Conservation (phyloP, 306 rosid species). For the cucumber (Cucumis sativus) region DNA sequence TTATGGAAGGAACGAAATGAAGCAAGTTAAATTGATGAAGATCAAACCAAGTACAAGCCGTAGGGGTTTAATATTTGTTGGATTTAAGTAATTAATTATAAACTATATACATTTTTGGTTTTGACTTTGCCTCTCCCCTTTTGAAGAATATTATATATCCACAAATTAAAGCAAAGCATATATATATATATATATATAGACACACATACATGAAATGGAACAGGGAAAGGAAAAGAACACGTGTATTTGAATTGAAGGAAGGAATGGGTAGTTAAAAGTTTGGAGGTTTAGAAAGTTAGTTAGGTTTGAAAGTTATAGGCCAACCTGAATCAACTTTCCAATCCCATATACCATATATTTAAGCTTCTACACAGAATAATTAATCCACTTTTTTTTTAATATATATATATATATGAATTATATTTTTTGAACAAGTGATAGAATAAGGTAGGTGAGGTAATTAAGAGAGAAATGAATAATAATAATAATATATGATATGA, state of each 20-base stretch:
- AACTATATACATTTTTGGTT: not conserved
- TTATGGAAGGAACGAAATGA: not conserved
- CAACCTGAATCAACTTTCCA: slow-evolving; percentile 21
- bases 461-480: not conserved
- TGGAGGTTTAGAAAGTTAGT: slow-evolving; percentile 40
- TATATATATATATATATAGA: too few species aligned
- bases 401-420: too few species aligned
- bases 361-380: too few species aligned
- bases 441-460: not conserved
- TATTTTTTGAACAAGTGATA: not conserved
- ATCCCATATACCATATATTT: too few species aligned
- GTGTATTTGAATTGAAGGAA: not conserved
- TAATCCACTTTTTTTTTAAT: too few species aligned
- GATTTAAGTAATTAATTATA: not conserved
- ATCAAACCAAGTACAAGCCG: too few species aligned
- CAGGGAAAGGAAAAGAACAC: not conserved
- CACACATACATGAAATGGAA: too few species aligned
- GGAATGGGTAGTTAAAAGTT: slow-evolving; percentile 7
- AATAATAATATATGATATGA: too few species aligned
- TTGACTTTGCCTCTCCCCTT: too few species aligned
- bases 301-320: slow-evolving; percentile 39
- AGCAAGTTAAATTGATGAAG: not conserved
- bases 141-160: too few species aligned
- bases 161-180: too few species aligned
- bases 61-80: too few species aligned